Evolutionary conservation across 2,329 filamentous ascomycete genomes (phyloP).

Genomic region (Colletotrichum phormii): DNA sequence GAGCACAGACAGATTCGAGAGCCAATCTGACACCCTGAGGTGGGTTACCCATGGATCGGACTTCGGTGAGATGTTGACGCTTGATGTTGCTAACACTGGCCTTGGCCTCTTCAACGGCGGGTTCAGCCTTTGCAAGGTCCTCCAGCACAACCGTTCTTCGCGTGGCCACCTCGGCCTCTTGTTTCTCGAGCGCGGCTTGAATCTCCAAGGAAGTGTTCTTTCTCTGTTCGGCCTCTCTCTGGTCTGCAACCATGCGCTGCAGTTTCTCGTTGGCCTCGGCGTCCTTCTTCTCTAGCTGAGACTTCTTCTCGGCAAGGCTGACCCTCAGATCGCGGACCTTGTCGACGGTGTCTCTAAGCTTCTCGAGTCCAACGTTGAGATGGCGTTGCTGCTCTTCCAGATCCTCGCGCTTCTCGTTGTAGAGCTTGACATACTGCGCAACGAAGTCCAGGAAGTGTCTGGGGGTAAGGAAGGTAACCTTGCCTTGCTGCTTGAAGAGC

Average conservation of each 20-base stretch:
- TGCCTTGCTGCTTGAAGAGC: conserved; percentile 90
- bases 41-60: conserved; percentile 95
- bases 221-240: conserved; percentile 91
- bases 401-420: conserved; percentile 98
- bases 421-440: conserved; percentile 95
- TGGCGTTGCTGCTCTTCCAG: conserved; percentile 98
- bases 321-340: conserved; percentile 93
- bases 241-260: conserved; percentile 96
- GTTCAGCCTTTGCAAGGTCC: conserved; percentile 91
- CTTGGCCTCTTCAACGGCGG: conserved; percentile 91
- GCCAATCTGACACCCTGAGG: conserved; percentile 91
- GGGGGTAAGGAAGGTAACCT: conserved; percentile 92
- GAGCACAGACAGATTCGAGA: conserved; percentile 94
- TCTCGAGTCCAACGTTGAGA: conserved; percentile 97
- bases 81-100: conserved; percentile 99
- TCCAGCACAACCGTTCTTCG: conserved; percentile 86
- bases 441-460: conserved; percentile 98
- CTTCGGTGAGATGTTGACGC: conserved; percentile 95
- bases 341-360: conserved; percentile 94
- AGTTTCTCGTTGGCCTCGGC: conserved; percentile 97
- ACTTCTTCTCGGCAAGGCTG: conserved; percentile 94
- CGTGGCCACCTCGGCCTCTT: conserved; percentile 87
- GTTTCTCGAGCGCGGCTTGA: conserved; percentile 85
- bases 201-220: conserved; percentile 91
- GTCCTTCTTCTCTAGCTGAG: conserved; percentile 92